Evolutionary conservation across 306 rosid species (phyloP).

Genomic region (Ziziphus jujuba): DNA sequence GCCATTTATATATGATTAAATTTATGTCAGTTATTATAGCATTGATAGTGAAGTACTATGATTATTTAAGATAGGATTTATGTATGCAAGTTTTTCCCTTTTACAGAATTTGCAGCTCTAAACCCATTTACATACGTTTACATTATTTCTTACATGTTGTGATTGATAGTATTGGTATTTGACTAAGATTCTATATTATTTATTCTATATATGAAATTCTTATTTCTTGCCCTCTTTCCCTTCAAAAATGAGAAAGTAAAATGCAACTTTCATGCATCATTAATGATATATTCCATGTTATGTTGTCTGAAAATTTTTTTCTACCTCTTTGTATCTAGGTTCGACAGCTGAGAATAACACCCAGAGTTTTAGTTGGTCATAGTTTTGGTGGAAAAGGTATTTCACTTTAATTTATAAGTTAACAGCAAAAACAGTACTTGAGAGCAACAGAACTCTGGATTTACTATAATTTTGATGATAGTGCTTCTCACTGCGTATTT

Average conservation of each 20-base stretch:
- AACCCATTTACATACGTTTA: too few species aligned
- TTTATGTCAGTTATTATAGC: too few species aligned
- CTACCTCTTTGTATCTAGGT: slow-evolving; percentile 54
- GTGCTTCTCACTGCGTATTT: slow-evolving; percentile 20
- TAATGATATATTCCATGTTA: background rate
- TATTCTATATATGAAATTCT: too few species aligned
- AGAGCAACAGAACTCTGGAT: background rate
- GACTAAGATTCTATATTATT: background rate
- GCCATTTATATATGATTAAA: too few species aligned
- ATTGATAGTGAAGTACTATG: too few species aligned
- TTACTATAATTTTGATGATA: background rate
- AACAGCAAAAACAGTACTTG: background rate
- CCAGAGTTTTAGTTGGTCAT: slow-evolving; percentile 89
- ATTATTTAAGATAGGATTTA: too few species aligned
- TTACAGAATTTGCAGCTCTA: too few species aligned
- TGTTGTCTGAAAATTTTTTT: slow-evolving; percentile 6
- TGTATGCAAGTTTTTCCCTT: too few species aligned
- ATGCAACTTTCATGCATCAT: too few species aligned
- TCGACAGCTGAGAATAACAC: slow-evolving; percentile 70
- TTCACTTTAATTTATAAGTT: background rate
- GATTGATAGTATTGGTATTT: background rate
- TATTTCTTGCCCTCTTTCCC: too few species aligned
- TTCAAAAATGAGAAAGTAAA: too few species aligned
- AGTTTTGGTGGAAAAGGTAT: slow-evolving; percentile 98
- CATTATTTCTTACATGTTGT: background rate